Evolutionary conservation across 768 basidiomycete genomes (phyloP), one percentile per base, ranked within the genome.

Genomic region (Lentinus tigrinus): DNA sequence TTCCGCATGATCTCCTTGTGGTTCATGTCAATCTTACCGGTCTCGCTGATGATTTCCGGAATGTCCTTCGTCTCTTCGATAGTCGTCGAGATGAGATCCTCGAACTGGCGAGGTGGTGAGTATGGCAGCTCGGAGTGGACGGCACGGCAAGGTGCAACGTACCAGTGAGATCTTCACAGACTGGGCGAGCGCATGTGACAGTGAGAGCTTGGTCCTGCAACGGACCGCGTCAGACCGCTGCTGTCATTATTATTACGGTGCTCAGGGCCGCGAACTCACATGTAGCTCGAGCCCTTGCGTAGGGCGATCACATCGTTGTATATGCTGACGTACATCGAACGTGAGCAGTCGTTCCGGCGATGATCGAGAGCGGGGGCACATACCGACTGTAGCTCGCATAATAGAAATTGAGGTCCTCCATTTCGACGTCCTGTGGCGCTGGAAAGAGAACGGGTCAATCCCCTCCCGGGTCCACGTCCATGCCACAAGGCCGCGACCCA

Each of bases 301-400:
- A 97, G 80, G 3, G 95, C 93, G 58, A 98, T 97, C 40, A 98
- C 95, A 73, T 98, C 95, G 75, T 98, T 98, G 74, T 95, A 98
- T 68, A 97, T 97, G 67, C 93, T 86, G 63, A 47, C 26, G 31
- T 9, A 21, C 17, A 21, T 17, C 38, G 50, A 54, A 58, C 36
- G 21, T 39, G 55, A 62, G 48, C 53, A 56, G 49, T 39, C 34
- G 52, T 54, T 54, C 54, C 47, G 31, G 36, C 44, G 16, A 53
- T 19, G 39, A 56, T 28, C 56, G 51, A 7, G 28, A 24, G 50
- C 19, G 44, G 6, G 26, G 14, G 40, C 19, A 39, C 56, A 24
- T 70, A 90, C 93, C 95, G 85, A 70, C 93, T 95, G 70, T 98
- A 98, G 67, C 95, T 94, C 7, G 95, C 95, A 69, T 95, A 95